Conservation (phyloP, 2,329 filamentous ascomycete species). For the Didymella segeticola region DNA sequence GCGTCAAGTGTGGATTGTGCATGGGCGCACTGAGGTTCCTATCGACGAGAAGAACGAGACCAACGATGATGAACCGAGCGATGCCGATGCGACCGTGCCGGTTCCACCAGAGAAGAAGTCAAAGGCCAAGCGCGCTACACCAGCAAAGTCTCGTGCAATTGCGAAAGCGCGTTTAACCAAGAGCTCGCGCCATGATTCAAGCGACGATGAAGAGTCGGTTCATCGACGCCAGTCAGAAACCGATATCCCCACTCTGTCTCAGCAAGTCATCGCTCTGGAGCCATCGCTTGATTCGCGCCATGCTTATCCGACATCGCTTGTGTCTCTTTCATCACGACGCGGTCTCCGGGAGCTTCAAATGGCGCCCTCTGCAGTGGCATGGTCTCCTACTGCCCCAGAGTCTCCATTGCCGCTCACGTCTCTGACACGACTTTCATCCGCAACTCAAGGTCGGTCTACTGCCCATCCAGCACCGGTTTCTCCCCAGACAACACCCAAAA, state of each 20-base stretch:
- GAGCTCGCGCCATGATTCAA: not conserved
- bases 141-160: not conserved
- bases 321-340: not conserved
- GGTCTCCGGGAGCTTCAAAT: not conserved
- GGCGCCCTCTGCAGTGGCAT: not conserved
- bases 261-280: not conserved
- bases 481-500: not conserved
- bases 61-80: not conserved
- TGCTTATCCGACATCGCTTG: not conserved
- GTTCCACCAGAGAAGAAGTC: not conserved
- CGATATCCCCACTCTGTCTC: not conserved
- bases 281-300: not conserved
- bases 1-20: slow-evolving; percentile 8
- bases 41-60: not conserved
- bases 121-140: not conserved
- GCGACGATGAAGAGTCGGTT: not conserved
- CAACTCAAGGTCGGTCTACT: not conserved
- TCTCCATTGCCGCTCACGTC: not conserved
- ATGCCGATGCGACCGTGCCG: not conserved
- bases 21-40: not conserved
- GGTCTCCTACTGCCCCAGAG: not conserved
- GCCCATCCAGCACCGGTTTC: not conserved
- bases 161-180: not conserved
- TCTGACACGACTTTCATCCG: not conserved
- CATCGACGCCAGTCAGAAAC: not conserved